Percentiles rank a stretch among this genome's conserved stretches.
Conservation (phyloP, 805 yeast species). For the Saturnispora quitensis region DNA sequence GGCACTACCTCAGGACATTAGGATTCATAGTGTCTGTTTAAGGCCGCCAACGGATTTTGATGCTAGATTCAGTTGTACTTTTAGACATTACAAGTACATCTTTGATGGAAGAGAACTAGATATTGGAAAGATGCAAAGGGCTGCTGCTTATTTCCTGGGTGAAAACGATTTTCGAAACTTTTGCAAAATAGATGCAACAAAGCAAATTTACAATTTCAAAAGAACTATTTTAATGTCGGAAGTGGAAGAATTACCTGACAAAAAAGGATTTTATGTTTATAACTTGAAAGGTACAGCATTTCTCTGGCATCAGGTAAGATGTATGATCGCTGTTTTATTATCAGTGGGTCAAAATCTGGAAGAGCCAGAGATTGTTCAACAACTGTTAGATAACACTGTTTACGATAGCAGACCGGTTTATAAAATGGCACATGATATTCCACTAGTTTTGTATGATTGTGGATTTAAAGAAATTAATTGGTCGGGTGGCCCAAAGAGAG, state of each 20-base stretch:
- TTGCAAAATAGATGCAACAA: slow-evolving; percentile 90
- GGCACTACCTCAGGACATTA: slow-evolving; percentile 69
- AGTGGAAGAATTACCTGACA: slow-evolving; percentile 15
- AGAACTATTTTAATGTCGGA: slow-evolving; percentile 44
- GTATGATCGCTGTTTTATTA: slow-evolving; percentile 81
- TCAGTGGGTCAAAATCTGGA: slow-evolving; percentile 76
- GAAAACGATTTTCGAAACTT: slow-evolving; percentile 88
- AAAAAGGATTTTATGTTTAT: slow-evolving; percentile 47
- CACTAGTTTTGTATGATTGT: slow-evolving; percentile 82
- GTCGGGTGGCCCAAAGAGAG: slow-evolving; percentile 32
- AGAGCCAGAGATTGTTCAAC: slow-evolving; percentile 42
- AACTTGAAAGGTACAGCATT: slow-evolving; percentile 85
- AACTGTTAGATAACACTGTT: slow-evolving; percentile 47
- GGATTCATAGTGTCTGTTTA: slow-evolving; percentile 72
- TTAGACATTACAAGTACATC: slow-evolving; percentile 78
- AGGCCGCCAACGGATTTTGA: slow-evolving; percentile 79
- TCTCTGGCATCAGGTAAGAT: slow-evolving; percentile 95
- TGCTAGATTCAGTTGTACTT: slow-evolving; percentile 86
- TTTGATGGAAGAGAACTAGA: slow-evolving; percentile 54
- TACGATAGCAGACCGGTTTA: slow-evolving; percentile 66
- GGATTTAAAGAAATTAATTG: slow-evolving; percentile 57
- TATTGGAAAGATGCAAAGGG: slow-evolving; percentile 56
- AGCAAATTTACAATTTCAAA: slow-evolving; percentile 75
- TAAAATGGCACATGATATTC: slow-evolving; percentile 85
- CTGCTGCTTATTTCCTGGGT: slow-evolving; percentile 57